These are phyloP conservation scores for Polychytrium aggregatum DNA, from an alignment of 192 early-diverging fungal genomes.

Conservation along the genomic window DNA sequence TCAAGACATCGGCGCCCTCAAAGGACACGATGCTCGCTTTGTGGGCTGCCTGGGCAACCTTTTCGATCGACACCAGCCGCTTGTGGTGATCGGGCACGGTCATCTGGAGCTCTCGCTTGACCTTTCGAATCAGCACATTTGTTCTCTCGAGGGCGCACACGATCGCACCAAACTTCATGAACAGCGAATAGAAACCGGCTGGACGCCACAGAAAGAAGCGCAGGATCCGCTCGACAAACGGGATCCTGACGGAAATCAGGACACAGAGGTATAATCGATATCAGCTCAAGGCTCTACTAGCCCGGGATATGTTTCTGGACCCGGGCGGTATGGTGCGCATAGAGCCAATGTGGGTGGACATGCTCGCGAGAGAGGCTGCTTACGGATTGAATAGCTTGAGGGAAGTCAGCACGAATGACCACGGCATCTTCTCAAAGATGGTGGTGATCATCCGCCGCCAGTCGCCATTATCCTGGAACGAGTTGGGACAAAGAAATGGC, in stretches of 20 bases:
- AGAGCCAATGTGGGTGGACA: not conserved
- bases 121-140: not conserved
- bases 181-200: conserved; percentile 18
- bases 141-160: conserved; percentile 14
- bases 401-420: conserved; percentile 15
- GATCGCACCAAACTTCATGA: conserved; percentile 17
- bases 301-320: too few species aligned
- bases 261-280: too few species aligned
- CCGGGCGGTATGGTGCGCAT: too few species aligned
- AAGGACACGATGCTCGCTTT: too few species aligned
- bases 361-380: not conserved
- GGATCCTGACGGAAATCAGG: conserved; percentile 7
- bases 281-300: too few species aligned
- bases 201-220: conserved; percentile 29
- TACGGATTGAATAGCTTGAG: conserved; percentile 23
- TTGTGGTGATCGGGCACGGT: too few species aligned
- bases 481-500: too few species aligned
- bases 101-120: too few species aligned
- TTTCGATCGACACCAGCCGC: too few species aligned
- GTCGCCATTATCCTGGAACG: conserved; percentile 7
- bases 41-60: too few species aligned
- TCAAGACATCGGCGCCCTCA: too few species aligned
- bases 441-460: conserved; percentile 19
- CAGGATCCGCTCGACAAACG: conserved; percentile 23
- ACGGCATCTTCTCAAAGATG: conserved; percentile 19